Evolutionary conservation across 2,329 filamentous ascomycete species (phyloP), one percentile per base, ranked within the genome.

Genomic region (Aureobasidium sp.): DNA sequence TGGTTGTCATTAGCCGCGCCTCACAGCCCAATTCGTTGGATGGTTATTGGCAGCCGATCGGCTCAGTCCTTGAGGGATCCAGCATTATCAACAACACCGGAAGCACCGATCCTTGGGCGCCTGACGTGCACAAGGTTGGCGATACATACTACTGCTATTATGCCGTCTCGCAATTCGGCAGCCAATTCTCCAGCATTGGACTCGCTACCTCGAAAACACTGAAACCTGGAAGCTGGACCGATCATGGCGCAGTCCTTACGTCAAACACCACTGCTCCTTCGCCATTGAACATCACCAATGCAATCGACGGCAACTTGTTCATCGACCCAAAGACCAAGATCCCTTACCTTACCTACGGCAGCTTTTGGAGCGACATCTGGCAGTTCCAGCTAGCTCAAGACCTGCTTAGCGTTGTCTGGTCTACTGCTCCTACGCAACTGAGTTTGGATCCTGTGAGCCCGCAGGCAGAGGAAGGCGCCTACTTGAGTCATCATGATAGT

Each of bases 341-440:
- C 51, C 75, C 77, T 13, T 81, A 79, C 61, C 74, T 84, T 69
- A 83, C 78, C 62, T 90, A 88, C 64, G 87, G 86, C 29, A 86
- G 83, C 13, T 90, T 88, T 78, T 90, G 85, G 85, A 71, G 74
- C 5, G 81, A 85, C 67, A 78, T 89, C 61, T 87, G 83, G 74
- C 82, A 84, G 67, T 82, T 83, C 1, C 69, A 75, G 37, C 78
- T 88, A 68, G 67, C 68, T 32, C 68, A 70, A 60, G 27, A 67
- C 1, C 61, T 67, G 30, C 73, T 77, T 61, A 78, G 84, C 54
- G 72, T 87, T 51, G 78, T 80, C 1, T 85, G 79, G 71, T 77
- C 85, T 48, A 71, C 79, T 0, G 74, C 72, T 6, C 51, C 51
- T 34, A 45, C 32, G 10, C 78, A 84, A 54, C 72, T 87, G 54